Percentiles rank a stretch among this genome's conserved stretches.
Evolutionary conservation across 345 rosid species (phyloP).

Genomic region (Viola odorata): DNA sequence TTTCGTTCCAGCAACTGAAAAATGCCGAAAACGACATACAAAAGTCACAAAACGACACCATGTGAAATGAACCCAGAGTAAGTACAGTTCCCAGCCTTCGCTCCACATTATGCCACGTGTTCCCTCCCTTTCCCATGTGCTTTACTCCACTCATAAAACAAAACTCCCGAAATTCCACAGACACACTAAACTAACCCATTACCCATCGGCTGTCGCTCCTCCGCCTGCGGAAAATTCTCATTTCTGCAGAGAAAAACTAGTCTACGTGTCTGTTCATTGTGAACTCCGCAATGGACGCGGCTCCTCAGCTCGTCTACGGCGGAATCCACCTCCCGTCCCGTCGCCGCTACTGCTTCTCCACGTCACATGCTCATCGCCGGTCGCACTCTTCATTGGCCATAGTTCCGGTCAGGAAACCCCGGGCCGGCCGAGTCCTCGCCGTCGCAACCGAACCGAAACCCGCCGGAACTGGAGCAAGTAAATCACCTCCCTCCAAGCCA

Average conservation of each 20-base stretch:
- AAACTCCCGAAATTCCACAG: too few relatives aligned
- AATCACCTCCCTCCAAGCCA: constrained; percentile 17
- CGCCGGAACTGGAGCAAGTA: constrained; percentile 29
- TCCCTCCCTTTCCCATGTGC: constrained; percentile 1
- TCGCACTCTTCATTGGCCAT: constrained; percentile 7
- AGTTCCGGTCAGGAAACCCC: constrained; percentile 26
- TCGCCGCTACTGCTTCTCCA: constrained; percentile 25
- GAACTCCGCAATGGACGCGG: constrained; percentile 46
- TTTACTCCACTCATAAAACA: not conserved
- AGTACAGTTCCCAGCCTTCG: not conserved
- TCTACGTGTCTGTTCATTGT: not conserved
- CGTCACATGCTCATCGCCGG: constrained; percentile 13
- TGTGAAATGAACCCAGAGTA: not conserved
- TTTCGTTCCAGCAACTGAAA: too few relatives aligned
- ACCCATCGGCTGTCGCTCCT: not conserved
- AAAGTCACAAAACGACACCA: too few relatives aligned
- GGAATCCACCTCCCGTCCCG: constrained; percentile 38
- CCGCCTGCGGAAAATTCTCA: not conserved
- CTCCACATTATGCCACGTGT: constrained; percentile 21
- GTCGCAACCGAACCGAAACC: constrained; percentile 78
- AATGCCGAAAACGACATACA: too few relatives aligned
- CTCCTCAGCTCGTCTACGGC: constrained; percentile 48
- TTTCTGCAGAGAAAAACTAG: not conserved
- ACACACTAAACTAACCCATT: not conserved
- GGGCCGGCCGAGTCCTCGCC: constrained; percentile 35